Percentiles rank a stretch among this genome's conserved stretches.
These are phyloP conservation scores for Chondrus crispus DNA, from an alignment of 23 red algal species.

Conservation along the genomic window DNA sequence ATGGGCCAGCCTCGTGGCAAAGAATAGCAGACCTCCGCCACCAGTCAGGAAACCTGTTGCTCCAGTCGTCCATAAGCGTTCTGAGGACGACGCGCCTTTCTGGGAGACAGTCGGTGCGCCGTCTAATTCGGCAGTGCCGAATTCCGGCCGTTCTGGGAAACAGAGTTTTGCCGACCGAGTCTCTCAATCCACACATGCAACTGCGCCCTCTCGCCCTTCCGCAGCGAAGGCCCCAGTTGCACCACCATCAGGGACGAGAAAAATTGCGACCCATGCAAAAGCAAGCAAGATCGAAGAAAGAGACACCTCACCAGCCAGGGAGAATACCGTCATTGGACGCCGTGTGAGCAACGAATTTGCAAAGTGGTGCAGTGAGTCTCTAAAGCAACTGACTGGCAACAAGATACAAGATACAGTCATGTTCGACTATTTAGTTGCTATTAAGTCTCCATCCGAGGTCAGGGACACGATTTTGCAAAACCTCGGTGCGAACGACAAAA, in stretches of 20 bases:
- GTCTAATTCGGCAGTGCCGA: background rate
- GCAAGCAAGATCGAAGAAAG: background rate
- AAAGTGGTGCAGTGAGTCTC: constrained; percentile 52
- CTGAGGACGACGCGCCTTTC: constrained; percentile 56
- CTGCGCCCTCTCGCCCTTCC: background rate
- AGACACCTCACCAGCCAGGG: background rate
- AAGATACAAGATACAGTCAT: constrained; percentile 28
- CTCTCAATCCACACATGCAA: background rate
- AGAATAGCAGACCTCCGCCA: constrained; percentile 16
- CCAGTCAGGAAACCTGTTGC: background rate
- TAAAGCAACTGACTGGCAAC: constrained; percentile 56
- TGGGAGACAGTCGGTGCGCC: constrained; percentile 49
- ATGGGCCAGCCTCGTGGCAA: constrained; percentile 66
- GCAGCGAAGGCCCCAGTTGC: background rate
- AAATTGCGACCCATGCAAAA: background rate
- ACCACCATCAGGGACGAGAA: background rate
- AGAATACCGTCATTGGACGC: background rate
- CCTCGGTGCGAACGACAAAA: constrained; percentile 49
- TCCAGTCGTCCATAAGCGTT: background rate
- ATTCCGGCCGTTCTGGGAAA: background rate
- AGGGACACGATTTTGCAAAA: constrained; percentile 68
- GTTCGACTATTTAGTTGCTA: constrained; percentile 45
- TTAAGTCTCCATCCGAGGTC: constrained; percentile 52
- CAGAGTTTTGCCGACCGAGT: background rate
- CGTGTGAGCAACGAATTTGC: constrained; percentile 60